These are phyloP conservation scores for Globisporangium carolinianum DNA, from an alignment of 352 stramenopile species.

Conservation along the genomic window DNA sequence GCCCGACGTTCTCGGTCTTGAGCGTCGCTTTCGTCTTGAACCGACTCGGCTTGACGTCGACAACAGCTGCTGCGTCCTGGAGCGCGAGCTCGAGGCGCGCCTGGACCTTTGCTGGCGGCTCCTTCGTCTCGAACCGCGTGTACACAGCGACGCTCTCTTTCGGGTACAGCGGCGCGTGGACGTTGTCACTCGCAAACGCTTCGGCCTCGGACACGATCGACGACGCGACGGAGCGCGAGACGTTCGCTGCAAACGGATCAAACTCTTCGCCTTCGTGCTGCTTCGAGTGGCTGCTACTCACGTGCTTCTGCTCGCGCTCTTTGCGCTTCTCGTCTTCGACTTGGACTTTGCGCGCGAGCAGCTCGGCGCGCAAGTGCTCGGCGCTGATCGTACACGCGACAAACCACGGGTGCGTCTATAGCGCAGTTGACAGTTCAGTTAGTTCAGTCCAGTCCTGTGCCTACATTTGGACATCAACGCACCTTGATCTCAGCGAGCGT, in stretches of 20 bases:
- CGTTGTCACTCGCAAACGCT: conserved; percentile 11
- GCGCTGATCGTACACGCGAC: conserved; percentile 32
- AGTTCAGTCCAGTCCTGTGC: too few species aligned
- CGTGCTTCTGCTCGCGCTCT: conserved; percentile 20
- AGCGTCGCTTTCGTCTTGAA: conserved; percentile 76
- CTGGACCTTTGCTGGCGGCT: conserved; percentile 38
- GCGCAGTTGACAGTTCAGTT: too few species aligned
- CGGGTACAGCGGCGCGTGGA: conserved; percentile 45
- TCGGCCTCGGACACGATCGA: conserved; percentile 25
- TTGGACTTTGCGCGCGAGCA: conserved; percentile 54
- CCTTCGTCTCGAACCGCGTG: conserved; percentile 67
- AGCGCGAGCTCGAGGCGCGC: conserved; percentile 47
- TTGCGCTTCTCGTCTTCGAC: conserved; percentile 20
- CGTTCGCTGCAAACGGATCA: conserved; percentile 47
- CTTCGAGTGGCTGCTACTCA: conserved; percentile 2
- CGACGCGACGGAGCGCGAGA: conserved; percentile 33
- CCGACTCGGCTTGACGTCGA: conserved; percentile 47
- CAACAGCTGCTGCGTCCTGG: conserved; percentile 33
- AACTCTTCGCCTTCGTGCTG: conserved; percentile 60
- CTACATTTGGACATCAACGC: neutral
- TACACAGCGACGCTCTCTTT: conserved; percentile 55
- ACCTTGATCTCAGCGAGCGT: conserved; percentile 76
- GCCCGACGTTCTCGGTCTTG: conserved; percentile 43
- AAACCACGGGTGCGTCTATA: conserved; percentile 55
- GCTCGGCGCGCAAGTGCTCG: conserved; percentile 40